Base-by-base conservation (phyloP, 495 filamentous ascomycete genomes). In the Neurospora cerealis region DNA sequence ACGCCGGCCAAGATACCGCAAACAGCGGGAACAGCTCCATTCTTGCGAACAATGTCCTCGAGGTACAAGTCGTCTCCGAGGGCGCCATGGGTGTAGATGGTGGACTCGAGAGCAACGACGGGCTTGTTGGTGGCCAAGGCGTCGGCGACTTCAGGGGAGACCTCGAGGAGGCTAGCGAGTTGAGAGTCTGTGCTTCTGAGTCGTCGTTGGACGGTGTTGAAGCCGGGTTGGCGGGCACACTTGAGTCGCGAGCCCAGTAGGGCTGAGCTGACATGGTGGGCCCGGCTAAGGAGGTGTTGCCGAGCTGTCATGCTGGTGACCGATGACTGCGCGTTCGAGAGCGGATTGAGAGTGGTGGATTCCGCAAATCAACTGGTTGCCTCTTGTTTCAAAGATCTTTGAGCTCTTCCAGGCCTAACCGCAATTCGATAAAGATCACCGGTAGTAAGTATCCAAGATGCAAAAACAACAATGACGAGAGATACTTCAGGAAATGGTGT, bases 1-100 rank as follows among this genome's bases (percentile, higher is more conserved):
- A 94, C 83, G 39, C 96, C 96, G 75, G 91, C 88, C 9, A 97
- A 78, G 28, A 99, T 86, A 48, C 93, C 96, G 79, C 96, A 92
- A 2, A 95, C 96, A 21, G 96, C 96, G n/a, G 96, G 96, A 28
- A 98, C 88, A 19, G 89, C 96, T 41, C 96, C 96, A 82, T 94
- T 88, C 9, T 83, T 80, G 71, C 96, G 91, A 46, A 98, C 90
- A 9, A 94, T 83, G 9, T 87, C 87, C 81, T 98, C 95, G 17
- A 97, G 86, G 19, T 91, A 90, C 7, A 99, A 87, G 42, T 95
- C 92, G 3, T 93, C 90, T 73, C 93, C 93, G 42, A 96, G 91
- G 76, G 94, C 95, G 34, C 96, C 96, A 89, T 84, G 79, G 38
- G 80, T 85, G 62, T 86, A 85, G 48, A 99, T 98, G 3, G 96